Conservation (phyloP, 495 filamentous ascomycete genomes). For the Aspergillus campestris region DNA sequence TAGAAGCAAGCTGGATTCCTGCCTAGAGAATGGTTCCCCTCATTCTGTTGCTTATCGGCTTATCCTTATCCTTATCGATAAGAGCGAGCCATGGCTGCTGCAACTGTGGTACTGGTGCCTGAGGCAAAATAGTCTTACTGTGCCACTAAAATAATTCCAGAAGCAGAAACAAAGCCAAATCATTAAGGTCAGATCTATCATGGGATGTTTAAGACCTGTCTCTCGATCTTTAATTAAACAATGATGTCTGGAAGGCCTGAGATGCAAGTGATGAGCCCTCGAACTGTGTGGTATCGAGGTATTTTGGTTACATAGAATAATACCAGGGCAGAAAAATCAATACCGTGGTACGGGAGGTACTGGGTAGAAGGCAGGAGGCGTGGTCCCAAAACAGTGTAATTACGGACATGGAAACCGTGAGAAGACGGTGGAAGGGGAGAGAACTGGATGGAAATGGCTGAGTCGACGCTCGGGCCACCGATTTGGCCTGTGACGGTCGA, state of each 20-base stretch:
- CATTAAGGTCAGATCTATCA: no score
- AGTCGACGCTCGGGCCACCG: slow-evolving; percentile 26
- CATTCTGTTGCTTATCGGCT: neutral
- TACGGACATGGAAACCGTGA: slow-evolving; percentile 14
- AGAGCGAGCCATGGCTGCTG: neutral
- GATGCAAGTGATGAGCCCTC: neutral
- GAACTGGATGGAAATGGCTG: slow-evolving; percentile 23
- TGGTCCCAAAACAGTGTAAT: slow-evolving; percentile 3
- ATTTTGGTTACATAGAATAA: neutral
- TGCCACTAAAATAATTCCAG: neutral
- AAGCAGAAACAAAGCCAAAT: no score
- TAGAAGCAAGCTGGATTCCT: no score
- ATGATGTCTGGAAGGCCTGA: no score
- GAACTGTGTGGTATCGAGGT: neutral
- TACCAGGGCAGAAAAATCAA: neutral
- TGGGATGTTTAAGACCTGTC: no score
- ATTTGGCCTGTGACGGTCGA: slow-evolving; percentile 15
- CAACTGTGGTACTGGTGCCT: neutral
- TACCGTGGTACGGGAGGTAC: no score
- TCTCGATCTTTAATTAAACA: no score
- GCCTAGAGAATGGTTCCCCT: neutral
- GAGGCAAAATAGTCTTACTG: slow-evolving; percentile 1
- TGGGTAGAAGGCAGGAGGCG: no score
- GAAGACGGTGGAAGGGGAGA: slow-evolving; percentile 28
- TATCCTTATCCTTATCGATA: slow-evolving; percentile 7